These are phyloP conservation scores for Blastobotrys arbuscula DNA, from an alignment of 1,139 yeast genomes.

Conservation along the genomic window DNA sequence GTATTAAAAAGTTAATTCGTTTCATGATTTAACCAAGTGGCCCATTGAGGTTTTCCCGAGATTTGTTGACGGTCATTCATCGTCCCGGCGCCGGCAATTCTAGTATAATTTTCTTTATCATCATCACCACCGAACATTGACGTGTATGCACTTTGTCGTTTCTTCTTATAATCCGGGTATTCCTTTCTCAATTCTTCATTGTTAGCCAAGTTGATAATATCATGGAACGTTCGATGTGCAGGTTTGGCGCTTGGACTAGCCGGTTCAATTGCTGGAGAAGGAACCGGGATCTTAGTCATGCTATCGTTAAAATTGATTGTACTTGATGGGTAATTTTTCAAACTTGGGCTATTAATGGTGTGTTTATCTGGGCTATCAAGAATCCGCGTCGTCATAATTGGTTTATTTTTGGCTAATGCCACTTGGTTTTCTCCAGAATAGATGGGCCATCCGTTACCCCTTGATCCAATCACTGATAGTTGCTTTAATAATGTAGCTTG, in stretches of 20 bases:
- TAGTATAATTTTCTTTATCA: conserved; percentile 9
- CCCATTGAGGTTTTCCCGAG: conserved; percentile 1
- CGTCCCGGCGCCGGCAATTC: conserved; percentile 6
- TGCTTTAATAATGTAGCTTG: conserved; percentile 31
- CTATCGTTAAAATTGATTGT: conserved; percentile 16
- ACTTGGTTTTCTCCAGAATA: conserved; percentile 24
- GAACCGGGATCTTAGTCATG: conserved; percentile 19
- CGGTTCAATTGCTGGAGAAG: conserved; percentile 21
- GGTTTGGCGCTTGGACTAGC: conserved; percentile 23
- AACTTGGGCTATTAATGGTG: conserved; percentile 4
- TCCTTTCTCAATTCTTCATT: background rate
- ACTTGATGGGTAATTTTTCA: conserved; percentile 19
- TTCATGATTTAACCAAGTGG: background rate
- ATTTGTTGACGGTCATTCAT: background rate
- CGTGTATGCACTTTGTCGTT: conserved; percentile 11
- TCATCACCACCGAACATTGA: conserved; percentile 14
- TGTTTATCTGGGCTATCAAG: background rate
- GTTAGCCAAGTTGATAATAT: conserved; percentile 13
- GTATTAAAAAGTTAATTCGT: no score
- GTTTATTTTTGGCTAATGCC: conserved; percentile 2
- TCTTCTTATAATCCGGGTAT: conserved; percentile 1
- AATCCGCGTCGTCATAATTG: conserved; percentile 2
- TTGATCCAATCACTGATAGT: conserved; percentile 27
- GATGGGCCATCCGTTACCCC: conserved; percentile 32
- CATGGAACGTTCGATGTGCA: conserved; percentile 19